Conservation (phyloP, 2,329 filamentous ascomycete species). For the Sarocladiaceae sp. region DNA sequence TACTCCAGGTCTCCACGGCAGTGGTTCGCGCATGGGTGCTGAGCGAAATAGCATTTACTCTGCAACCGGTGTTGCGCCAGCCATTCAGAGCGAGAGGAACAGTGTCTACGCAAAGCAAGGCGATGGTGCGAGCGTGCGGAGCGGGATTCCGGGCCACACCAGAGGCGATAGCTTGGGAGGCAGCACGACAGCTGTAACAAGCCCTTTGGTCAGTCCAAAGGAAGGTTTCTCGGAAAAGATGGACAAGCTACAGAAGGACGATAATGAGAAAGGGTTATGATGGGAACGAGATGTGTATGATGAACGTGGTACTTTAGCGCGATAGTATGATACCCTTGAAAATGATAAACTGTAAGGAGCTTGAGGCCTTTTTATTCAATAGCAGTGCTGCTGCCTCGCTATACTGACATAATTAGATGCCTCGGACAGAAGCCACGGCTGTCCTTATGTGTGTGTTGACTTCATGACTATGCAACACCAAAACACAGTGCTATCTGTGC, state of each 20-base stretch:
- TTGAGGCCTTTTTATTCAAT: no score
- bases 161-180: constrained; percentile 73
- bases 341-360: no score
- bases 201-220: constrained; percentile 57
- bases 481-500: no score
- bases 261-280: background rate
- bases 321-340: constrained; percentile 8
- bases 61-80: constrained; percentile 62
- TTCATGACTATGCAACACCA: no score
- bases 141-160: constrained; percentile 70
- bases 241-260: constrained; percentile 17
- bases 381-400: no score
- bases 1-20: constrained; percentile 51
- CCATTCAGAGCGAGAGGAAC: constrained; percentile 68
- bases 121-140: constrained; percentile 75
- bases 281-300: background rate
- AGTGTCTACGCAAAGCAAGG: constrained; percentile 70
- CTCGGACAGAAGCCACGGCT: no score
- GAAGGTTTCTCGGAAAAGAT: constrained; percentile 35
- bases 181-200: constrained; percentile 62
- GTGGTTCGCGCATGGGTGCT: constrained; percentile 36
- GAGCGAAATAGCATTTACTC: constrained; percentile 83
- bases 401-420: no score
- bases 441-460: background rate
- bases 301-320: background rate